Base-by-base conservation (phyloP, 345 rosid species). In the Syzygium grande region DNA sequence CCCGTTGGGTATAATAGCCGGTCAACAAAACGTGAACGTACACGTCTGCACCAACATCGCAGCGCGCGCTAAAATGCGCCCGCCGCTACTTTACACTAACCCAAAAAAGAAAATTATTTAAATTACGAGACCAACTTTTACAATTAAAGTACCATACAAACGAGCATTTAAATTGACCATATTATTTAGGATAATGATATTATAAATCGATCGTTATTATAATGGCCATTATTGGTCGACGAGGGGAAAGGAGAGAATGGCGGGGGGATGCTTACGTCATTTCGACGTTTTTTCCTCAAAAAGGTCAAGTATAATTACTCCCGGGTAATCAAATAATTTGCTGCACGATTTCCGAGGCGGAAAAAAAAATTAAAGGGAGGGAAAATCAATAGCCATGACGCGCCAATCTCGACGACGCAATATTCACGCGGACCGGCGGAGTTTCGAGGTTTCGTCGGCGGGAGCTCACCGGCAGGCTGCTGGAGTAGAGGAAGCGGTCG, bases 401-500 rank as follows among this genome's bases (percentile, higher is more conserved):
- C 85, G 53, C 85, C 53, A 51, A 49, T 84, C 22, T 68, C 13
- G 80, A 73, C 83, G 49, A 73, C 83, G 83, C 83, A 5, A 38
- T 38, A 9, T 73, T 34, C 80, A 38, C 80, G 80, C 7, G 43
- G 11, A 10, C 83, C 7, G 83, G 49, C 46, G 46, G 27, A 19
- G 49, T 3, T 41, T 53, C 41, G 30, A 68, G 55, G 23, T 63
- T 52, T 14, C 27, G 83, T 46, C 41, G 84, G 65, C 83, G 84
- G 89, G 87, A 61, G 29, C 92, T 92, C 91, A 98, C 99, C 96
- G 95, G 98, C 92, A 96, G 88, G 4, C 91, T 91, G 85, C 93
- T 96, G 89, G 95, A 93, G 85, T 92, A 92, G 2, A 98, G 92
- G 92, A 95, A 98, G 85, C 99, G 97, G 84, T 98, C 99, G 91